Percentiles rank a stretch among this genome's conserved stretches.
These are phyloP conservation scores for Angophora floribunda DNA, from an alignment of 345 rosid genomes.

Conservation along the genomic window DNA sequence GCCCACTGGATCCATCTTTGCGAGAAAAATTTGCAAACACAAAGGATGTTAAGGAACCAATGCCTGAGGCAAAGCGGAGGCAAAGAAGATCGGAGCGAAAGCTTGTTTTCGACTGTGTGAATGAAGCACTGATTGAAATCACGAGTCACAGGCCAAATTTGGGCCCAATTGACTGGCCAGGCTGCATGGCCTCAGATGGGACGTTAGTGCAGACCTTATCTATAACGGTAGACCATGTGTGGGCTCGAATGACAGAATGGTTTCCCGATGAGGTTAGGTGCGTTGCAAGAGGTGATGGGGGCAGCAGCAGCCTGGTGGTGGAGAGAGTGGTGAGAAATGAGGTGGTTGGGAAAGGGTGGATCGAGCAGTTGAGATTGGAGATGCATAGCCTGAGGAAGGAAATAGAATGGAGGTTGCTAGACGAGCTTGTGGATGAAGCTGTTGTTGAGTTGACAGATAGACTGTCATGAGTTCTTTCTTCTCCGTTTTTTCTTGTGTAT, in stretches of 20 bases:
- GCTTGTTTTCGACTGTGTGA: conserved; percentile 70
- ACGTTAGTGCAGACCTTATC: conserved; percentile 3
- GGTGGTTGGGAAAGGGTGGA: conserved; percentile 69
- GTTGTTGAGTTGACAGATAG: conserved; percentile 41
- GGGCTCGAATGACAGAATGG: conserved; percentile 67
- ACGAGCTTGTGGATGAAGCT: conserved; percentile 76
- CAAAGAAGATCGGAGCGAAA: conserved; percentile 51
- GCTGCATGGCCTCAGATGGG: conserved; percentile 1
- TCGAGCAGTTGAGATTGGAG: conserved; percentile 34
- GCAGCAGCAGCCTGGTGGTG: conserved; percentile 43
- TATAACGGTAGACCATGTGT: conserved; percentile 45
- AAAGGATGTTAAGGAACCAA: conserved; percentile 28
- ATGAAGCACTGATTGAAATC: conserved; percentile 44
- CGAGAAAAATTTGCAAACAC: conserved; percentile 38
- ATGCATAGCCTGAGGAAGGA: conserved; percentile 38
- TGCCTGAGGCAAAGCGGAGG: conserved; percentile 66
- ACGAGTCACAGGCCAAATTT: conserved; percentile 17
- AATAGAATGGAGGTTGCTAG: conserved; percentile 53
- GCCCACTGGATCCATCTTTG: conserved; percentile 70
- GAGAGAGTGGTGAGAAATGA: conserved; percentile 63
- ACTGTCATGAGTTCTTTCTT: neutral
- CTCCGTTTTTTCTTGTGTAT: neutral
- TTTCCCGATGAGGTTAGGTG: conserved; percentile 21
- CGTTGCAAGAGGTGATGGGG: conserved; percentile 10
- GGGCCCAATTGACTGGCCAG: conserved; percentile 7